phyloP scores from a whole-genome alignment of 1,284 basidiomycete genomes.

The Ustilago crameri region DNA sequence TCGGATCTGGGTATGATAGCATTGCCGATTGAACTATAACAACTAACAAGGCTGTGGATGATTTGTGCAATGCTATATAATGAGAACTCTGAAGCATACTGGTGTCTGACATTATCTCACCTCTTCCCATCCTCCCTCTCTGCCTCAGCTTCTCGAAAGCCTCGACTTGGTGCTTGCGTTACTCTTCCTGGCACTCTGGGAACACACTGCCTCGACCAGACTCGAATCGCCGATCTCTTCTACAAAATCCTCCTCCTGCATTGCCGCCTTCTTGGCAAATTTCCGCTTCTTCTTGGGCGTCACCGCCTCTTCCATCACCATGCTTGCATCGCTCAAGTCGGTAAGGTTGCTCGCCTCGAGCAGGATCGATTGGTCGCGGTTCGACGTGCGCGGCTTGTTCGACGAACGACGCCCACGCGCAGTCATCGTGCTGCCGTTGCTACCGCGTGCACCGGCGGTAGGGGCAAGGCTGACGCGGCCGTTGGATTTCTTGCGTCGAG shows the following conservation, averaged over 20 bases:
- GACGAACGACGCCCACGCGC: constrained; percentile 34
- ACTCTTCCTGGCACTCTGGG: constrained; percentile 19
- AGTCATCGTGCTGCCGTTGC: constrained; percentile 26
- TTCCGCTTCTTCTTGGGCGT: constrained; percentile 49
- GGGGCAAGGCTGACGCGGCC: constrained; percentile 25
- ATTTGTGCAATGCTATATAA: too few species aligned
- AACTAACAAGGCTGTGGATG: too few species aligned
- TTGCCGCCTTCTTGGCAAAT: constrained; percentile 47
- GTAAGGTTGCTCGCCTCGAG: constrained; percentile 20
- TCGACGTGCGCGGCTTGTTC: constrained; percentile 21
- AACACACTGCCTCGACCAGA: constrained; percentile 43
- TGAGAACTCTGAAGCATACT: too few species aligned
- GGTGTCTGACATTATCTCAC: too few species aligned
- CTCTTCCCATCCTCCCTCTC: too few species aligned
- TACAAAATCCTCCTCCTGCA: constrained; percentile 54
- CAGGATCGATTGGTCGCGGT: constrained; percentile 21
- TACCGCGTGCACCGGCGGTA: constrained; percentile 10
- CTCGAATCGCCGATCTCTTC: constrained; percentile 51
- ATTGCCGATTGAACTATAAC: too few species aligned
- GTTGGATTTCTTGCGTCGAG: constrained; percentile 19
- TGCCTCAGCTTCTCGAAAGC: constrained; percentile 16
- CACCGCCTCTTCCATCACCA: constrained; percentile 24
- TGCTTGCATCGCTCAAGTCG: constrained; percentile 44
- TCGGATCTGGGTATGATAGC: too few species aligned
- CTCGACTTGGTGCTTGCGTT: constrained; percentile 17